These are phyloP conservation scores for Leccinum pallidistipes DNA, from an alignment of 1,284 basidiomycete genomes.

Conservation along the genomic window DNA sequence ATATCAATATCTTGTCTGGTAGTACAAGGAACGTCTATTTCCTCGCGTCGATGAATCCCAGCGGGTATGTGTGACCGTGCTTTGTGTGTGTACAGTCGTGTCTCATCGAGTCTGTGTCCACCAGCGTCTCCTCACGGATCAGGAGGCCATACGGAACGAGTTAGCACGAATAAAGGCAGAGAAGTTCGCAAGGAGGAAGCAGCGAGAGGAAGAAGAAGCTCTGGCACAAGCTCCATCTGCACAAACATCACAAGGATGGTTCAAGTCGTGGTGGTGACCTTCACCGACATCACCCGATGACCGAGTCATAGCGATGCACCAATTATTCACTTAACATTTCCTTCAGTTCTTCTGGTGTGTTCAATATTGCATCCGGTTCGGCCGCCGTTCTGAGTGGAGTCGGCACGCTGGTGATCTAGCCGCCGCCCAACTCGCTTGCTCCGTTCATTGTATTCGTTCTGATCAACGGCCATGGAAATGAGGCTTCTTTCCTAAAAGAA, in stretches of 20 bases:
- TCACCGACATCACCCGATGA: background rate
- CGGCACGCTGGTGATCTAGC: slow-evolving; percentile 37
- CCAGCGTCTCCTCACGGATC: slow-evolving; percentile 64
- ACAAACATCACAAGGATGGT: slow-evolving; percentile 29
- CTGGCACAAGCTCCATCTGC: slow-evolving; percentile 24
- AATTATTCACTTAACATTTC: slow-evolving; percentile 6
- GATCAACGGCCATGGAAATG: slow-evolving; percentile 33
- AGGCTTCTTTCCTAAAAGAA: no score
- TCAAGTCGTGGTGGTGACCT: slow-evolving; percentile 29
- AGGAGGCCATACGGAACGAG: slow-evolving; percentile 60
- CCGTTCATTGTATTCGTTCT: slow-evolving; percentile 33
- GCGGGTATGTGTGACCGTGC: slow-evolving; percentile 41
- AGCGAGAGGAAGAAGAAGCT: slow-evolving; percentile 38
- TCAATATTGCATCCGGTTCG: slow-evolving; percentile 37
- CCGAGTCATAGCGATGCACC: background rate
- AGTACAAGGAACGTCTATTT: slow-evolving; percentile 76
- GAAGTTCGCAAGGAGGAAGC: slow-evolving; percentile 45
- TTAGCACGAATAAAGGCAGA: slow-evolving; percentile 43
- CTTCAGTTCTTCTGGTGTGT: slow-evolving; percentile 30
- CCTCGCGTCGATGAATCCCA: slow-evolving; percentile 58
- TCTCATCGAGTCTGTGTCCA: slow-evolving; percentile 10
- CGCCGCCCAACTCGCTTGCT: slow-evolving; percentile 29
- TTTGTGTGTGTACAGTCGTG: background rate
- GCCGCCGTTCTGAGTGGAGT: no score
- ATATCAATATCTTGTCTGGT: slow-evolving; percentile 1